Evolutionary conservation across 2,329 filamentous ascomycete species (phyloP), one percentile per base, ranked within the genome.

Genomic region (Thelonectria rubi): DNA sequence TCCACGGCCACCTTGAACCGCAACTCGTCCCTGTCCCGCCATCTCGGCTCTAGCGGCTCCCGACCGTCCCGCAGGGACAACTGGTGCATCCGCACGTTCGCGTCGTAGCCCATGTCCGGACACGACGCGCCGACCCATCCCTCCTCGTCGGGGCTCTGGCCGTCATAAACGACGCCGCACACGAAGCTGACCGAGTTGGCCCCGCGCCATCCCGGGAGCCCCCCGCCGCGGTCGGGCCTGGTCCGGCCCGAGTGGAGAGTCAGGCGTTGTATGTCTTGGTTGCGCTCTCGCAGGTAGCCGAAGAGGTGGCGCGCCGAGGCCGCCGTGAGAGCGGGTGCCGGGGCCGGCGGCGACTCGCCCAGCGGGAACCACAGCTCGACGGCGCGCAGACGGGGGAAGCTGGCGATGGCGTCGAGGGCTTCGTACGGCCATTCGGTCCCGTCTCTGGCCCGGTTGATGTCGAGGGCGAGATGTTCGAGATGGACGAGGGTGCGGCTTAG

Each of bases 321-420:
- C 11, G 30, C 20, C 15, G 52, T 61, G n/a, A 61, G 52, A 40
- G 39, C 14, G 11, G 58, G 58, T 2, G 12, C 9, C 6, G 58
- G 53, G 34, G 52, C 52, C 4, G 48, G 47, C 17, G 54, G 45
- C 1, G 10, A 4, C 2, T 7, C 2, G 4, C 46, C 54, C 8
- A 57, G 21, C 11, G 52, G 39, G 34, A 61, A 56, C 52, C 52
- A 61, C 18, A 61, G 15, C 17, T 61, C 52, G 14, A 61, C 40
- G 5, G 52, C 48, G 30, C 20, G 52, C 6, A 61, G n/a, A 18
- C 5, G 18, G 40, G 52, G 52, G 32, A 56, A 61, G 24, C 40
- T n/a, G 14, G 58, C 52, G 15, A 57, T 56, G 12, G 58, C 52
- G 21, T 61, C 58, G 2, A 61, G 47, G 7, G 18, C 5, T 48